These are phyloP conservation scores for Suillus luteus DNA, from an alignment of 768 basidiomycete species.

Conservation along the genomic window DNA sequence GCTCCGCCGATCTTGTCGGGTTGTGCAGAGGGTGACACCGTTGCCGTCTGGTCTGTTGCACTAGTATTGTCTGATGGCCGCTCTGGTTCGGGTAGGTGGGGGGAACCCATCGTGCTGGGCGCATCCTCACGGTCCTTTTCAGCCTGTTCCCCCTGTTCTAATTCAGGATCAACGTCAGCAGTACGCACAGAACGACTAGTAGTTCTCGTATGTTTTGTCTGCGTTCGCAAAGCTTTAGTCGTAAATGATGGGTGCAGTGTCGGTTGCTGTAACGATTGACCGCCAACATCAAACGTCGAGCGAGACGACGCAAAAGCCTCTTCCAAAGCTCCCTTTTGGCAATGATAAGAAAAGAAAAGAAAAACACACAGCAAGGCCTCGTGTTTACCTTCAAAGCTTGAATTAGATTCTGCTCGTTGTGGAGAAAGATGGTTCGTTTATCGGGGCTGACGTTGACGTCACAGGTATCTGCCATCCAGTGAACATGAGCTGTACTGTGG, in stretches of 20 bases:
- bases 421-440: slow-evolving; percentile 92
- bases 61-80: background rate
- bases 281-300: slow-evolving; percentile 66
- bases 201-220: slow-evolving; percentile 10
- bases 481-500: background rate
- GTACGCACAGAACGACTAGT: background rate
- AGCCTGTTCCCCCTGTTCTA: background rate
- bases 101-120: slow-evolving; percentile 14
- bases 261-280: slow-evolving; percentile 25
- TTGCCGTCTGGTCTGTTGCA: slow-evolving; percentile 24
- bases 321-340: slow-evolving; percentile 62
- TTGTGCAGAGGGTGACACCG: slow-evolving; percentile 10
- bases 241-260: slow-evolving; percentile 4
- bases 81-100: slow-evolving; percentile 17
- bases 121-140: slow-evolving; percentile 8
- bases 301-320: slow-evolving; percentile 64
- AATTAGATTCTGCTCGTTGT: slow-evolving; percentile 82
- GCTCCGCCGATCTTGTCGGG: slow-evolving; percentile 12
- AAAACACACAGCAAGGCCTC: background rate
- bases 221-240: slow-evolving; percentile 19
- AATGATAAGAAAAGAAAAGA: background rate
- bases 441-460: slow-evolving; percentile 97
- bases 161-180: background rate
- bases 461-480: slow-evolving; percentile 54
- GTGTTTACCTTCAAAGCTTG: slow-evolving; percentile 68